Evolutionary conservation across 192 early-diverging fungal species (phyloP).

Genomic region (Coemansia umbellata): DNA sequence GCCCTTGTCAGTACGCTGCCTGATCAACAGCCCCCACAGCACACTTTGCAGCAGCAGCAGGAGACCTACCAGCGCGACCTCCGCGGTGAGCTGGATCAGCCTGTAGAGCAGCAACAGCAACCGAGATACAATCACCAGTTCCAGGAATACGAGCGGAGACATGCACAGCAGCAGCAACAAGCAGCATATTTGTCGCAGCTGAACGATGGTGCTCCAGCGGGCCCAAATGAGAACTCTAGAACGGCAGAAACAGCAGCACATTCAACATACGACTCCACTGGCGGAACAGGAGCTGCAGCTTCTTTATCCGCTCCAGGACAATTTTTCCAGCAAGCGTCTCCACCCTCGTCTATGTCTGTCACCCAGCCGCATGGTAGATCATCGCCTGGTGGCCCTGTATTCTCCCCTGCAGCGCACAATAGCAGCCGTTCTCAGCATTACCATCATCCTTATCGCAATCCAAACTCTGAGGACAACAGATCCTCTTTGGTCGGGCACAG

Average conservation of each 20-base stretch:
- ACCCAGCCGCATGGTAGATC: background rate
- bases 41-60: constrained; percentile 4
- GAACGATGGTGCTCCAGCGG: too few relatives aligned
- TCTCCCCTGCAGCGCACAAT: constrained; percentile 7
- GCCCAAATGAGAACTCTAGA: too few relatives aligned
- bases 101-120: constrained; percentile 14
- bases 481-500: background rate
- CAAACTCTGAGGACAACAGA: constrained; percentile 3
- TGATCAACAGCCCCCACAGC: constrained; percentile 17
- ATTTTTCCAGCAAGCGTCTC: too few relatives aligned
- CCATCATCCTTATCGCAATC: constrained; percentile 27
- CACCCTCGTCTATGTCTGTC: too few relatives aligned
- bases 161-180: background rate
- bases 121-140: background rate
- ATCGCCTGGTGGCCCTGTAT: constrained; percentile 19
- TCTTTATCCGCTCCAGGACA: too few relatives aligned
- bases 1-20: constrained; percentile 17
- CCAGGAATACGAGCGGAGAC: background rate
- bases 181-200: background rate
- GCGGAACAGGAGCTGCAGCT: too few relatives aligned
- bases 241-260: too few relatives aligned
- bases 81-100: constrained; percentile 1
- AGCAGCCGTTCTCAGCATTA: constrained; percentile 13
- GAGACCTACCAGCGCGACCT: constrained; percentile 2
- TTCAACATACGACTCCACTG: too few relatives aligned